Conservation (phyloP, 2,329 filamentous ascomycete species). For the Aspergillus hortae region DNA sequence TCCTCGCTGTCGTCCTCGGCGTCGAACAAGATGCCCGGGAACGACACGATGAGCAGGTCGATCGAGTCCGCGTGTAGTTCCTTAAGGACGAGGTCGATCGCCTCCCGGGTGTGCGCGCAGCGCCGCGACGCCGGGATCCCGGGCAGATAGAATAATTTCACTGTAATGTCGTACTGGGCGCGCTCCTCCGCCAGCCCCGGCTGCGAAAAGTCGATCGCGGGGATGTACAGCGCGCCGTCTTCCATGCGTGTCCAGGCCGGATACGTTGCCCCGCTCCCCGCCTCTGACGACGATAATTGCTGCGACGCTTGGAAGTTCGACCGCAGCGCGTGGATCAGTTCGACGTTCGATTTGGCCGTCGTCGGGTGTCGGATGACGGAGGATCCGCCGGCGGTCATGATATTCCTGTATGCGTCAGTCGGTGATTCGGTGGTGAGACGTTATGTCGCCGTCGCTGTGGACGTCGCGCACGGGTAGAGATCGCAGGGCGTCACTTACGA, state of each 20-base stretch:
- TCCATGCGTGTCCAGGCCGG: constrained; percentile 68
- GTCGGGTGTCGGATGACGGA: constrained; percentile 78
- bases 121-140: constrained; percentile 63
- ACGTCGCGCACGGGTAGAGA: too few species aligned
- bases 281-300: constrained; percentile 46
- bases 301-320: constrained; percentile 76
- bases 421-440: too few species aligned
- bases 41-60: constrained; percentile 87
- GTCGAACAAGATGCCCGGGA: constrained; percentile 90
- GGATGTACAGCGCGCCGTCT: constrained; percentile 66
- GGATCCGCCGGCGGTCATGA: constrained; percentile 76
- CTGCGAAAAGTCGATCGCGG: constrained; percentile 68
- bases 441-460: too few species aligned
- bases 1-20: constrained; percentile 79
- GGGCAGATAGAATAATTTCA: constrained; percentile 91
- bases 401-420: constrained; percentile 55
- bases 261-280: constrained; percentile 14
- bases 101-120: constrained; percentile 69
- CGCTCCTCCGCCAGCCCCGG: constrained; percentile 76
- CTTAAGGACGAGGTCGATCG: constrained; percentile 73
- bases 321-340: constrained; percentile 83
- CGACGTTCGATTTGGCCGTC: constrained; percentile 82
- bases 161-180: constrained; percentile 85
- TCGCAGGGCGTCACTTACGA: constrained; percentile 56
- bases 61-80: constrained; percentile 73